phyloP scores from a whole-genome alignment of 805 yeast genomes.

The Pichia heedii region DNA sequence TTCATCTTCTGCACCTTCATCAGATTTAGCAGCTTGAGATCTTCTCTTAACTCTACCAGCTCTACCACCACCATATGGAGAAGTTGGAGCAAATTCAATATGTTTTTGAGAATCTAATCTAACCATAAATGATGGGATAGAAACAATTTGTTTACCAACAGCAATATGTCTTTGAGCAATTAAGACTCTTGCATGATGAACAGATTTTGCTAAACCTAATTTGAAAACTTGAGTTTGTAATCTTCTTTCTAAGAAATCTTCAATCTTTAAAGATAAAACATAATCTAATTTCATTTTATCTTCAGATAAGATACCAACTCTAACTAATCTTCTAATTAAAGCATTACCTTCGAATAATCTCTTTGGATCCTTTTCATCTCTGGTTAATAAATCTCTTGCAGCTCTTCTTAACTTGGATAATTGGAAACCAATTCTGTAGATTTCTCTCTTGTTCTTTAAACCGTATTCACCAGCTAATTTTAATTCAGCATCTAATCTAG shows the following conservation, averaged over 20 bases:
- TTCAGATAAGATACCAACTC: constrained; percentile 98
- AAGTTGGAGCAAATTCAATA: constrained; percentile 97
- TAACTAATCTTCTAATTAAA: constrained; percentile 97
- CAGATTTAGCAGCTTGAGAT: constrained; percentile 60
- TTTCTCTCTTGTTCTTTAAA: constrained; percentile 99
- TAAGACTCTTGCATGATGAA: constrained; percentile 99
- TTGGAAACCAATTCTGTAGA: constrained; percentile 99
- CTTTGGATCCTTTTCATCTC: constrained; percentile 99
- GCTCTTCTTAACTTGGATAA: constrained; percentile 99
- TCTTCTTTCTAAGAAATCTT: constrained; percentile 99
- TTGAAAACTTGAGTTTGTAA: constrained; percentile 99
- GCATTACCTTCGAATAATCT: constrained; percentile 99
- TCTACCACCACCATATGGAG: constrained; percentile 99
- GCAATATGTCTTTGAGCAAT: constrained; percentile 99
- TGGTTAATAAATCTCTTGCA: constrained; percentile 99
- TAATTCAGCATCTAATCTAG: constrained; percentile 99
- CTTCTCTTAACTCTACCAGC: constrained; percentile 99
- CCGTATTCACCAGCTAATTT: constrained; percentile 99
- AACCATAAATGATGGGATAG: constrained; percentile 98
- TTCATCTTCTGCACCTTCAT: constrained; percentile 55
- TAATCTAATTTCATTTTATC: constrained; percentile 99
- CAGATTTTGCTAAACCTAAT: constrained; percentile 98
- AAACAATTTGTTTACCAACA: constrained; percentile 99
- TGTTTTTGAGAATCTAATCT: constrained; percentile 99
- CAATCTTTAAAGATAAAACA: constrained; percentile 95